Conservation (phyloP, 1,284 basidiomycete species). For the Melanopsichium pennsylvanicum region DNA sequence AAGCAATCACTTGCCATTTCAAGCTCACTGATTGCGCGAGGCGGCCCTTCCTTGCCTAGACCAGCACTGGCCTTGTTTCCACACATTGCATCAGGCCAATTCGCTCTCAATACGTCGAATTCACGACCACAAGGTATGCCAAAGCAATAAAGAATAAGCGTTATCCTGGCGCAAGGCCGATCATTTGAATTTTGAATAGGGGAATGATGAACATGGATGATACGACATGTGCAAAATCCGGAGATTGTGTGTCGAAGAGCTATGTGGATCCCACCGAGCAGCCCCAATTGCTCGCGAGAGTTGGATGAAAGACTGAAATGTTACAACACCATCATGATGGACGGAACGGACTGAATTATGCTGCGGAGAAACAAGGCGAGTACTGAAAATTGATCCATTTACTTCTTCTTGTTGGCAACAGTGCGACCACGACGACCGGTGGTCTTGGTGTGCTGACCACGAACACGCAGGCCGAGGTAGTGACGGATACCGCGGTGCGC, state of each 20-base stretch:
- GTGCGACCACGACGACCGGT: constrained; percentile 75
- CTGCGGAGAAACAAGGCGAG: constrained; percentile 25
- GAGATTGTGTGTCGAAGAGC: no score
- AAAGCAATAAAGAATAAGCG: constrained; percentile 3
- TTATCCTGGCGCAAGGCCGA: constrained; percentile 43
- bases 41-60: no score
- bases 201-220: constrained; percentile 27
- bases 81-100: no score
- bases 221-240: no score
- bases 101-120: no score
- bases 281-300: constrained; percentile 19
- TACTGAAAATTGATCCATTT: constrained; percentile 25
- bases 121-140: no score
- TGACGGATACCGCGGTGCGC: constrained; percentile 98
- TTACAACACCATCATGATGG: constrained; percentile 44
- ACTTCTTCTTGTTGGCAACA: constrained; percentile 66
- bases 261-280: constrained; percentile 23
- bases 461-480: constrained; percentile 87
- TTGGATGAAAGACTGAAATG: constrained; percentile 29
- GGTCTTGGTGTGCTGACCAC: constrained; percentile 99
- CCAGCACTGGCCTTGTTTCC: no score
- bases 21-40: no score
- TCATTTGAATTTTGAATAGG: constrained; percentile 40
- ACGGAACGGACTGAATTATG: constrained; percentile 20
- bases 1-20: no score